Evolutionary conservation across 2,329 filamentous ascomycete species (phyloP), one percentile per base, ranked within the genome.

Genomic region (Monosporascus sp.): DNA sequence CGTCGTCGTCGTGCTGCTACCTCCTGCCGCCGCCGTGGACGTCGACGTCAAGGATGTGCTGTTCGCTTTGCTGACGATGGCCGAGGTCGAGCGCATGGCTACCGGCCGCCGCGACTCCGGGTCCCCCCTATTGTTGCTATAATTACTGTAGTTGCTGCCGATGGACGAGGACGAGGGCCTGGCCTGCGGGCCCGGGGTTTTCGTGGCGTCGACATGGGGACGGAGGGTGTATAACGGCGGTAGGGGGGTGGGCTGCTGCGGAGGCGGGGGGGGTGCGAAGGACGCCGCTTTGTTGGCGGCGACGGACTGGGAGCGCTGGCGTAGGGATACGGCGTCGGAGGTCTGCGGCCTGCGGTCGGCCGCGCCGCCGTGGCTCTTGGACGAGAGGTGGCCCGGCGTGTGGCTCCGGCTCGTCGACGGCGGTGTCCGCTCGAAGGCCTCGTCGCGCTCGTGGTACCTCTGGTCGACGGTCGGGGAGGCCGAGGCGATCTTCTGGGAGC

Each of bases 351-450:
- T 74, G 55, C 72, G 41, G 41, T 44, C 74, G 11, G 60, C 49
- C 26, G 60, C 57, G 48, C 56, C 52, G 48, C 60, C 54, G 55
- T 78, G 77, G 69, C 78, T 82, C 70, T 80, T 84, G 59, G 78
- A 77, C 14, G 83, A 71, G 41, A 85, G 74, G 61, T 85, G 81
- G 53, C 82, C 81, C 1, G 82, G 82, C 1, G 82, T 86, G 65
- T 86, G 82, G 63, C 78, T 84, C 59, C 82, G 77, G 27, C n/a
- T 20, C n/a, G 75, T 75, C 69, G 56, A 67, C 51, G 56, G 68
- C 51, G 66, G 63, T 19, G 63, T 63, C 52, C 65, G 69, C 55
- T 72, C 70, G 53, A 59, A 68, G 54, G 65, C 64, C 53, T 72
- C 70, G 61, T 62, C 64, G 37, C 62, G 69, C 48, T 71, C 68